Percentiles rank a stretch among this genome's conserved stretches.
Evolutionary conservation across 306 rosid species (phyloP).

Genomic region (Pterocarpus santalinus): DNA sequence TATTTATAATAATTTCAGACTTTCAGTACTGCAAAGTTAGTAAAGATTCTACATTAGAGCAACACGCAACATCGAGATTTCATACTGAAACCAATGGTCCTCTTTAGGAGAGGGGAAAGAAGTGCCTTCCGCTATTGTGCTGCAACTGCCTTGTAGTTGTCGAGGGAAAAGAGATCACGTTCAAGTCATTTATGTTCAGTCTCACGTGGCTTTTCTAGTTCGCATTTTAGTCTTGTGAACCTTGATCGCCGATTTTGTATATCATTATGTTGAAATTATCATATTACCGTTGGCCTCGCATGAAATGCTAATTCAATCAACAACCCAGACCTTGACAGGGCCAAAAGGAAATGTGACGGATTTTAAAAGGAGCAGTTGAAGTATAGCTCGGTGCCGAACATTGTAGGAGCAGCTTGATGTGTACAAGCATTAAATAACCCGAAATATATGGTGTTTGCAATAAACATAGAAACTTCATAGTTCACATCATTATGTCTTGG

Average conservation of each 20-base stretch:
- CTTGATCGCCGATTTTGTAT: not conserved
- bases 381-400: not conserved
- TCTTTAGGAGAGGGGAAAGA: not conserved
- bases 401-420: conserved; percentile 28
- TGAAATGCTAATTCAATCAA: not conserved
- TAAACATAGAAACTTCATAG: not conserved
- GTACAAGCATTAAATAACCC: not conserved
- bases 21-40: not conserved
- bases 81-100: not conserved
- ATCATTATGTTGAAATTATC: not conserved
- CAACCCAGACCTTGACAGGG: not conserved
- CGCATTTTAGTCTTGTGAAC: not conserved
- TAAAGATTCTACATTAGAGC: not conserved
- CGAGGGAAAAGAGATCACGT: not conserved
- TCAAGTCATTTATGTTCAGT: not conserved
- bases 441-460: not conserved
- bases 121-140: not conserved
- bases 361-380: not conserved
- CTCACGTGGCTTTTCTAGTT: not conserved
- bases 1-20: not conserved
- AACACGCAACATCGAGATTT: not conserved
- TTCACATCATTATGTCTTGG: not conserved
- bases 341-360: not conserved
- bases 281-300: not conserved
- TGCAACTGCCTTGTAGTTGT: not conserved